Evolutionary conservation across 2,329 filamentous ascomycete genomes (phyloP).

Genomic region (Scortechinia acanthostroma): DNA sequence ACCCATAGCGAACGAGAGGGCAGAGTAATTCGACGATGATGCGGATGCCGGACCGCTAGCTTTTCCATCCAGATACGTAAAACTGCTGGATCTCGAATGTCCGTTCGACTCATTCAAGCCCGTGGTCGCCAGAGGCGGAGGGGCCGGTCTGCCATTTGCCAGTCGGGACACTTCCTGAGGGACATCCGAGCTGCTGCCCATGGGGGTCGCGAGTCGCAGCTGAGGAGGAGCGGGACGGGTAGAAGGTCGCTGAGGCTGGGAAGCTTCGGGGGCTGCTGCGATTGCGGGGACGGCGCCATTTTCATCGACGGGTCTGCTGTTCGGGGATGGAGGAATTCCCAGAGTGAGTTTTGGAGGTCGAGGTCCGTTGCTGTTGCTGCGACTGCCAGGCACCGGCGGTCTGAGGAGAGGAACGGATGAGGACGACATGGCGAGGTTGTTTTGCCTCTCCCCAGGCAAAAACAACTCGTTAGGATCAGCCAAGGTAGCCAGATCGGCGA

Average conservation of each 20-base stretch:
- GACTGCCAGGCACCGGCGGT: conserved; percentile 70
- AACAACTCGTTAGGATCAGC: conserved; percentile 3
- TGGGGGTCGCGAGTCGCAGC: conserved; percentile 79
- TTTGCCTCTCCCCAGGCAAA: conserved; percentile 1
- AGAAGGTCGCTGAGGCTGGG: conserved; percentile 35
- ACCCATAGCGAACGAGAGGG: conserved; percentile 71
- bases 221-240: conserved; percentile 72
- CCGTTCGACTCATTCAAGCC: neutral
- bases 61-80: neutral
- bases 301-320: neutral
- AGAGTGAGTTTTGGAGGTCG: conserved; percentile 75
- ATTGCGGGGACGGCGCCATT: neutral
- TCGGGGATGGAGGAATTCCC: conserved; percentile 57
- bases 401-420: conserved; percentile 75
- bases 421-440: conserved; percentile 50
- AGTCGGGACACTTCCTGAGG: conserved; percentile 54
- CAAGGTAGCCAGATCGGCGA: neutral
- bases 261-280: conserved; percentile 20
- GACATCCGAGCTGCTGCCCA: conserved; percentile 71
- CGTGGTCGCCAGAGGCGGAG: neutral
- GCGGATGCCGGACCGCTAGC: neutral
- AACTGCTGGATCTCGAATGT: neutral
- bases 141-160: conserved; percentile 26
- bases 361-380: conserved; percentile 35
- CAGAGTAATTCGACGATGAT: conserved; percentile 44